Conservation (phyloP, 441 rosid genomes). For the Francoa sonchifolia region DNA sequence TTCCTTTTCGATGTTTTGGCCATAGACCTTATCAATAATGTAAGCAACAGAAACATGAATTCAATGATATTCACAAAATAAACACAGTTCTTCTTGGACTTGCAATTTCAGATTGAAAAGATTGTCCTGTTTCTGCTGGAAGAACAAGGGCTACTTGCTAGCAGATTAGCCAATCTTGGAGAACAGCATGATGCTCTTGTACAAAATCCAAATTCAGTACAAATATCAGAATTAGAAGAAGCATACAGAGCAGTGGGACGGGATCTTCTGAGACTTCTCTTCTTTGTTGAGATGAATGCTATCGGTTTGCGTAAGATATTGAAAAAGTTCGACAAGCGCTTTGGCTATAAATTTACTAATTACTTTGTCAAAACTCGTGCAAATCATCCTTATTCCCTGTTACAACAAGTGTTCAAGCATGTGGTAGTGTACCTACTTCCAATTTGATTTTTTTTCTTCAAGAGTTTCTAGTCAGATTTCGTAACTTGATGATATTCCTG, state of each 20-base stretch:
- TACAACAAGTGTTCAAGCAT: conserved; percentile 39
- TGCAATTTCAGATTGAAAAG: conserved; percentile 30
- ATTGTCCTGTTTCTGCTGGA: conserved; percentile 36
- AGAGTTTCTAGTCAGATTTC: not conserved
- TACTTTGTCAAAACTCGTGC: conserved; percentile 45
- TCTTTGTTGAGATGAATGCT: conserved; percentile 40
- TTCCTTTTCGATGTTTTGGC: too few relatives aligned
- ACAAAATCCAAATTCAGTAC: conserved; percentile 19
- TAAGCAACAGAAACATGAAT: too few relatives aligned
- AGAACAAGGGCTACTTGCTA: conserved; percentile 41
- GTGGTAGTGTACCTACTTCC: conserved; percentile 27
- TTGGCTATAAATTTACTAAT: conserved; percentile 36
- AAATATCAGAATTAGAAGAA: conserved; percentile 25
- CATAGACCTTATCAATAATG: too few relatives aligned
- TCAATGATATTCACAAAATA: too few relatives aligned
- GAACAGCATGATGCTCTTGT: conserved; percentile 20
- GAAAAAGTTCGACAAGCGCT: conserved; percentile 46
- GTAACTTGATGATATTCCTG: not conserved
- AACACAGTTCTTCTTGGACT: conserved; percentile 3
- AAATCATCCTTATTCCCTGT: conserved; percentile 43
- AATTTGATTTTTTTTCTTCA: conserved; percentile 4
- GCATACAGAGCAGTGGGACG: conserved; percentile 32
- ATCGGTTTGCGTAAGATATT: conserved; percentile 36
- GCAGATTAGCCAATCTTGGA: conserved; percentile 23
- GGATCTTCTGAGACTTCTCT: conserved; percentile 36